These are phyloP conservation scores for Rubia peregrina DNA, from an alignment of 305 asterid genomes.

Conservation along the genomic window DNA sequence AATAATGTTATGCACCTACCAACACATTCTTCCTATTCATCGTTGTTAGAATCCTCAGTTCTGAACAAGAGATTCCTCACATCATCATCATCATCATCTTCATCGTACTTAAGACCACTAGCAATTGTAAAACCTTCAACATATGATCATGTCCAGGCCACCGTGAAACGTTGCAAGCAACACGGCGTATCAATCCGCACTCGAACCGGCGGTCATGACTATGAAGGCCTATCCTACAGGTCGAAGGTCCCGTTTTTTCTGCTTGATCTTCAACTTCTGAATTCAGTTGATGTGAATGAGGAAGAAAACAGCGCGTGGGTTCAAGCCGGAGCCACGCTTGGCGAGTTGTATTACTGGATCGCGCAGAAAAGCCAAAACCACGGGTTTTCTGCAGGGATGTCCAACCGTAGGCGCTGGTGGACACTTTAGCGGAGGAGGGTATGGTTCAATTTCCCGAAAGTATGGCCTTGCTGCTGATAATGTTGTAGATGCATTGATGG, in stretches of 20 bases:
- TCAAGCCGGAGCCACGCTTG: slow-evolving; percentile 1
- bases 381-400: not conserved
- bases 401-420: not conserved
- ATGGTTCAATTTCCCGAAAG: not conserved
- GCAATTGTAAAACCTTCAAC: not conserved
- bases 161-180: not conserved
- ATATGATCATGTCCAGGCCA: not conserved
- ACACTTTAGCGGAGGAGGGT: not conserved
- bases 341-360: not conserved
- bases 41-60: not conserved
- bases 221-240: slow-evolving; percentile 5
- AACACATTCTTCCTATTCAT: not conserved
- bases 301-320: not conserved
- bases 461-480: not conserved
- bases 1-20: not conserved
- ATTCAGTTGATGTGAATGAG: not conserved
- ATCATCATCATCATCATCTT: not conserved
- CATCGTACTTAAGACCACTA: not conserved
- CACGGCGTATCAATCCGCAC: not conserved
- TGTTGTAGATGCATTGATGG: not conserved
- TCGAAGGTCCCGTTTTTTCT: not conserved
- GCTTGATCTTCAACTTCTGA: not conserved
- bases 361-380: not conserved
- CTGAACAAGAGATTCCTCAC: not conserved
- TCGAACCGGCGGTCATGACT: slow-evolving; percentile 1